Base-by-base conservation (phyloP, 164 flowering plant species). In the Nymphaea thermarum region DNA sequence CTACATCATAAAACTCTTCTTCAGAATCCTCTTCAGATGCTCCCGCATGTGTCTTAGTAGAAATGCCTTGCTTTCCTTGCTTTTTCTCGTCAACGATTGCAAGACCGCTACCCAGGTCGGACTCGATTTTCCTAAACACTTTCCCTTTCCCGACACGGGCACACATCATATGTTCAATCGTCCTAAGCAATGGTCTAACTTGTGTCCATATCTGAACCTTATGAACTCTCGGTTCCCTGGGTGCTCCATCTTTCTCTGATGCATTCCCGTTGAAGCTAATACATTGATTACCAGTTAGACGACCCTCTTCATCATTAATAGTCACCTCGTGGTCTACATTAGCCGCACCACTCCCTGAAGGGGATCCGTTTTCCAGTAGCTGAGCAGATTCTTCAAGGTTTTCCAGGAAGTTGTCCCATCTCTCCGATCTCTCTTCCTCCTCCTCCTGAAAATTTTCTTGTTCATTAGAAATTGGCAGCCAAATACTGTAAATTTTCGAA, bases 381-480 rank as follows among this genome's bases (percentile, higher is more conserved):
- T 85, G 76, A 70, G 82, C 77, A 70, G 83, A 76, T 71, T 84
- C 90, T 12, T 79, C 80, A 68, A 80, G 90, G 60, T 79, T 82
- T 70, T 85, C 85, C 71, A 95, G 74, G 68, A 95, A 92, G 70
- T 74, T 68, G 4, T 77, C 82, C 99, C 99, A 95, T 76, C 89
- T 83, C 12, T 92, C 93, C 67, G 98, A 88, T 74, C 99, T 86
- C 79, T 95, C 99, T 72, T 88, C 99, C 68, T 95, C 99, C 81
- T 95, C 99, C 76, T 88, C 98, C 99, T 95, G 69, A n/a, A 61
- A 36, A 8, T 36, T n/a, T 61, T 3, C 25, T n/a, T 61, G 6
- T 7, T 17, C 36, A 3, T 61, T 61, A 61, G 64, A 10, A 17
- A 61, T 7, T 7, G 42, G 42, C 60, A 55, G 36, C 25, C 64